These are phyloP conservation scores for Nemania sp. DNA, from an alignment of 2,329 filamentous ascomycete species.

Conservation along the genomic window DNA sequence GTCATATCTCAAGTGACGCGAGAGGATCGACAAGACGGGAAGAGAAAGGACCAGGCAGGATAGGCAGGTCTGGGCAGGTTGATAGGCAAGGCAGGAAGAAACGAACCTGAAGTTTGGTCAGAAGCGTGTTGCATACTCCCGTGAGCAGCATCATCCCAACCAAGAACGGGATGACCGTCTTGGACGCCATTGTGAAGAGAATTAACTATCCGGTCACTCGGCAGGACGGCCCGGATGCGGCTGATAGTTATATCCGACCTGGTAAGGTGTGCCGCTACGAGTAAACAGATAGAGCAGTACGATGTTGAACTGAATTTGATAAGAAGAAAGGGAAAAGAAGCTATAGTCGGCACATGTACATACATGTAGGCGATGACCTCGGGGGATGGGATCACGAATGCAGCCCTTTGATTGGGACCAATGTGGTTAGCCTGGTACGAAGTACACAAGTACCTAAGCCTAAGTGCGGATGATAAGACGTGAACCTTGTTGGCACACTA, in stretches of 20 bases:
- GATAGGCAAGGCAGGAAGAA: neutral
- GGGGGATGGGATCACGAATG: too few species aligned
- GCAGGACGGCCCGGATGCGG: slow-evolving; percentile 1
- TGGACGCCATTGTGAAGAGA: slow-evolving; percentile 65
- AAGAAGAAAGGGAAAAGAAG: too few species aligned
- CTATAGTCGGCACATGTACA: too few species aligned
- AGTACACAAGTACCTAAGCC: too few species aligned
- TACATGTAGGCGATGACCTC: too few species aligned
- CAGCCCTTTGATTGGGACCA: too few species aligned
- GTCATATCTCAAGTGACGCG: neutral
- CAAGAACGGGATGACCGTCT: slow-evolving; percentile 77
- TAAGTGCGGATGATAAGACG: neutral
- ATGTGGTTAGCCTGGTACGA: neutral
- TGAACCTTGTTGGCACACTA: too few species aligned
- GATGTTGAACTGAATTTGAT: too few species aligned
- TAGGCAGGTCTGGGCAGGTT: too few species aligned
- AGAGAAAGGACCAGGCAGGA: neutral
- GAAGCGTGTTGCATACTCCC: slow-evolving; percentile 92
- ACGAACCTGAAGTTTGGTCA: slow-evolving; percentile 91
- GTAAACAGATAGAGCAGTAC: too few species aligned
- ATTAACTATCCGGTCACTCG: neutral
- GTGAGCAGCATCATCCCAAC: slow-evolving; percentile 97
- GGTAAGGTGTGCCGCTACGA: too few species aligned
- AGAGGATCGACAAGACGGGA: neutral
- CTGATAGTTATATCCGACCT: neutral